These are phyloP conservation scores for Kitagawia praeruptora DNA, from an alignment of 129 eudicot genomes.

Conservation along the genomic window DNA sequence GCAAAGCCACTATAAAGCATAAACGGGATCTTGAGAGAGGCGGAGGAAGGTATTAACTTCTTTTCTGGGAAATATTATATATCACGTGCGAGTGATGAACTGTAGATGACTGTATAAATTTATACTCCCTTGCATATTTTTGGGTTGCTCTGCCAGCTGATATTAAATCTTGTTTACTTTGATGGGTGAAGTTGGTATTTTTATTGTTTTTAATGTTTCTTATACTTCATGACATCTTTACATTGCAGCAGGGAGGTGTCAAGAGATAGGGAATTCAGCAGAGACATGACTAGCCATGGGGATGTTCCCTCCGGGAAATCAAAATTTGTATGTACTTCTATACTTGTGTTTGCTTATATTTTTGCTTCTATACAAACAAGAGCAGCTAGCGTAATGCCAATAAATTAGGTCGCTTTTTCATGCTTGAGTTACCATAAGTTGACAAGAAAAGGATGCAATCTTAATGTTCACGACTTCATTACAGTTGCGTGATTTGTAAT, in stretches of 20 bases:
- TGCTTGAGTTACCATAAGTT: neutral
- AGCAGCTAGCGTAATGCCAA: neutral
- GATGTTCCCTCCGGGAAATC: constrained; percentile 46
- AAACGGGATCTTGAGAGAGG: constrained; percentile 72
- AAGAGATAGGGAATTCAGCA: constrained; percentile 54
- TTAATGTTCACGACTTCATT: neutral
- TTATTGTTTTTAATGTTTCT: neutral
- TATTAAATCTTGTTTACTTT: neutral
- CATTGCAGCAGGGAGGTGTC: constrained; percentile 44
- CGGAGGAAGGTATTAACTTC: constrained; percentile 67
- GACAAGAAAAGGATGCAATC: neutral
- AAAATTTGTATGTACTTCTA: constrained; percentile 52
- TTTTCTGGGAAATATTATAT: no score
- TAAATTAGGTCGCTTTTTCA: neutral
- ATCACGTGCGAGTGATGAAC: neutral
- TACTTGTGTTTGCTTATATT: neutral
- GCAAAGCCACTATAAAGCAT: constrained; percentile 63
- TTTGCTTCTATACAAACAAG: neutral
- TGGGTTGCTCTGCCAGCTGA: neutral
- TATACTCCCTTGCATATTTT: neutral
- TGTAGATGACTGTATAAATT: neutral
- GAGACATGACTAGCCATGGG: constrained; percentile 55
- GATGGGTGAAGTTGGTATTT: neutral
- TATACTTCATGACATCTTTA: constrained; percentile 8
- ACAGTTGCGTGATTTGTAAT: neutral